A percentile compares a stretch with the other conserved stretches of the same genome.
phyloP scores from a whole-genome alignment of 306 rosid species.

The Canavalia gladiata region DNA sequence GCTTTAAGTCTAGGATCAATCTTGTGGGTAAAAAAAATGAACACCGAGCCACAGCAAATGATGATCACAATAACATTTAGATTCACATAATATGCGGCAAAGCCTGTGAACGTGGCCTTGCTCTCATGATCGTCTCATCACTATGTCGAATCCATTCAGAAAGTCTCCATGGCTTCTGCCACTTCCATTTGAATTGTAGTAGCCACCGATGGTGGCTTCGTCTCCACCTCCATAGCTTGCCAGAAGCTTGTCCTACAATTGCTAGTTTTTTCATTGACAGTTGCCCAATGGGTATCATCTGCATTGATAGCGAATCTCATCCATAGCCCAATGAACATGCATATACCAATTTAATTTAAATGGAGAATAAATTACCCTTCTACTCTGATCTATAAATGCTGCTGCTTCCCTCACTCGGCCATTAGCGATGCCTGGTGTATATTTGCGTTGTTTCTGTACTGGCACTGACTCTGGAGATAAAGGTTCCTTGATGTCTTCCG shows the following conservation, averaged over 20 bases:
- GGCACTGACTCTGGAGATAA: slow-evolving; percentile 86
- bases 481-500: slow-evolving; percentile 71
- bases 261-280: slow-evolving; percentile 84
- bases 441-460: slow-evolving; percentile 86
- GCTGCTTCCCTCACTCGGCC: slow-evolving; percentile 75
- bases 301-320: slow-evolving; percentile 49
- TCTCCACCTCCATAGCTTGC: slow-evolving; percentile 98
- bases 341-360: slow-evolving; percentile 37
- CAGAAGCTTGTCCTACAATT: slow-evolving; percentile 78
- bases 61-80: slow-evolving; percentile 57
- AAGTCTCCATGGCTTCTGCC: slow-evolving; percentile 99
- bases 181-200: slow-evolving; percentile 95
- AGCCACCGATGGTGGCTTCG: slow-evolving; percentile 99
- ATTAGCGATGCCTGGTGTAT: slow-evolving; percentile 89
- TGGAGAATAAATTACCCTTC: slow-evolving; percentile 69
- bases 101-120: slow-evolving; percentile 84
- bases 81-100: slow-evolving; percentile 63
- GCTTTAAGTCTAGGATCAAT: slow-evolving; percentile 40
- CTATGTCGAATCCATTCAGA: slow-evolving; percentile 94
- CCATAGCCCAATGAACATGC: slow-evolving; percentile 45
- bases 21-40: slow-evolving; percentile 55
- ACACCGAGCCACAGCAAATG: slow-evolving; percentile 48
- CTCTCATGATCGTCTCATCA: slow-evolving; percentile 86
- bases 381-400: slow-evolving; percentile 74
- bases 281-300: slow-evolving; percentile 95